Percentiles rank a stretch among this genome's conserved stretches.
These are phyloP conservation scores for Nymphaea colorata DNA, from an alignment of 164 flowering plant species.

Conservation along the genomic window DNA sequence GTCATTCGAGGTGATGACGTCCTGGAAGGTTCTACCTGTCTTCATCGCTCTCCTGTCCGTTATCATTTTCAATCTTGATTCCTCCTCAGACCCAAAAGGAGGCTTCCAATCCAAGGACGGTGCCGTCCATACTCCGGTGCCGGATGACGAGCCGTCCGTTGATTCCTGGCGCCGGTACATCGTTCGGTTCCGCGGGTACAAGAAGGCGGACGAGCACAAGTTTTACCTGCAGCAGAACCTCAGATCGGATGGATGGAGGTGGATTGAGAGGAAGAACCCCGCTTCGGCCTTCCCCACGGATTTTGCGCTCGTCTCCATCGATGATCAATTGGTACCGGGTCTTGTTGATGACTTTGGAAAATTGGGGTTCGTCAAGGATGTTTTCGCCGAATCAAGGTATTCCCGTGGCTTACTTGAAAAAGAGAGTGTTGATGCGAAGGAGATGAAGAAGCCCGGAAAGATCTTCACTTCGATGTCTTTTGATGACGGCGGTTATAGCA, in stretches of 20 bases:
- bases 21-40: not conserved
- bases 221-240: conserved; percentile 35
- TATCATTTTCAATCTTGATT: conserved; percentile 17
- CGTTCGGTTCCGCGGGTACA: conserved; percentile 63
- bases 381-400: conserved; percentile 52
- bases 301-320: conserved; percentile 63
- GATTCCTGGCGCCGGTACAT: conserved; percentile 35
- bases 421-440: conserved; percentile 12
- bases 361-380: conserved; percentile 75
- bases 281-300: conserved; percentile 77
- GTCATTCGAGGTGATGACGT: too few relatives aligned
- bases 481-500: conserved; percentile 24
- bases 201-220: conserved; percentile 36
- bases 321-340: conserved; percentile 18
- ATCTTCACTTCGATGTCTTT: conserved; percentile 79
- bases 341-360: conserved; percentile 40
- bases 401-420: conserved; percentile 35
- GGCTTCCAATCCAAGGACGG: not conserved
- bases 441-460: conserved; percentile 84
- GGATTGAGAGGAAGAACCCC: conserved; percentile 78
- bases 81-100: conserved; percentile 2
- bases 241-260: conserved; percentile 48
- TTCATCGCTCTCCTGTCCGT: conserved; percentile 16
- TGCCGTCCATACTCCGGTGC: not conserved
- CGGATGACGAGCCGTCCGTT: not conserved